phyloP scores from a whole-genome alignment of 768 basidiomycete genomes.

The Suillus weaverae region DNA sequence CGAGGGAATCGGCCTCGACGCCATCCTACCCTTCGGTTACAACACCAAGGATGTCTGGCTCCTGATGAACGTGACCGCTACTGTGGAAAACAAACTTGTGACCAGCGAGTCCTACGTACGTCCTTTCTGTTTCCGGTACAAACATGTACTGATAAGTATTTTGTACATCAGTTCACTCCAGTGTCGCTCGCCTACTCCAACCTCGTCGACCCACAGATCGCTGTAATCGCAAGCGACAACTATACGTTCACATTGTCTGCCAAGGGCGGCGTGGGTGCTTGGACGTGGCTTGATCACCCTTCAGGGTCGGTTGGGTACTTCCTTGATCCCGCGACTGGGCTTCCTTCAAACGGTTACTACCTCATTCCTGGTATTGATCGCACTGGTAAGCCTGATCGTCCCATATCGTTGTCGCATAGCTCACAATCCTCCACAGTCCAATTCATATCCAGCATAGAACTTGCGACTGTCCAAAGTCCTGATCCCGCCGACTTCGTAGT shows the following conservation, averaged over 20 bases:
- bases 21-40: constrained; percentile 45
- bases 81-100: constrained; percentile 40
- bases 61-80: constrained; percentile 48
- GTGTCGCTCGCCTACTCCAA: constrained; percentile 44
- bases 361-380: constrained; percentile 53
- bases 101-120: constrained; percentile 55
- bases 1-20: constrained; percentile 39
- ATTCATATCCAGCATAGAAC: constrained; percentile 38
- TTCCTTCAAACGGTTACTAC: constrained; percentile 53
- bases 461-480: constrained; percentile 42
- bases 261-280: constrained; percentile 51
- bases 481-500: constrained; percentile 47
- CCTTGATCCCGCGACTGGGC: constrained; percentile 40
- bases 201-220: constrained; percentile 53
- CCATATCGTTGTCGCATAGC: background rate
- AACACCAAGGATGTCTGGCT: constrained; percentile 50
- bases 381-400: constrained; percentile 39
- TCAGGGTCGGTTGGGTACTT: constrained; percentile 54
- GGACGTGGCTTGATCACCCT: constrained; percentile 64
- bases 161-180: constrained; percentile 48
- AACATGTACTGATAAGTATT: constrained; percentile 2
- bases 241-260: constrained; percentile 54
- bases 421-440: constrained; percentile 31
- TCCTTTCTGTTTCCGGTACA: constrained; percentile 1
- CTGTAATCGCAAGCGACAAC: constrained; percentile 30